A percentile compares a stretch with the other conserved stretches of the same genome.
Conservation (phyloP, 371 early-diverging fungal genomes). For the Phascolomyces articulosus region DNA sequence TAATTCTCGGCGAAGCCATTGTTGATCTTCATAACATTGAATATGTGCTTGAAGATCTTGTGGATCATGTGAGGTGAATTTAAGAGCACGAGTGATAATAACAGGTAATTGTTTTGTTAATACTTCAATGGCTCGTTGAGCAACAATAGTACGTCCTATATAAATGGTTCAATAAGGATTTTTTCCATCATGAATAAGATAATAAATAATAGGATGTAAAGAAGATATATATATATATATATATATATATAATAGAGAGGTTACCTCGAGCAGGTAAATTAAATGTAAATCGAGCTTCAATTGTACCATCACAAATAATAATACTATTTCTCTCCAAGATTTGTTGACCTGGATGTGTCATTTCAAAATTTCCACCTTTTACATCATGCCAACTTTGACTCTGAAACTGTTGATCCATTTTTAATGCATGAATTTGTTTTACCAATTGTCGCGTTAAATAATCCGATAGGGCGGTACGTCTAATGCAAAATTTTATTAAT, state of each 20-base stretch:
- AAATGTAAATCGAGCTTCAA: conserved; percentile 9
- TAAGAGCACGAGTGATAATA: neutral
- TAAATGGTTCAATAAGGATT: neutral
- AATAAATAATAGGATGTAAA: too few relatives aligned
- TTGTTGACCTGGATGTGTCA: conserved; percentile 1
- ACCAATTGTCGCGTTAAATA: conserved; percentile 4
- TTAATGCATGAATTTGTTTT: neutral
- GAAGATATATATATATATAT: too few relatives aligned
- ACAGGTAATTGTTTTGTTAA: neutral
- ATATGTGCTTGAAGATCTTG: neutral
- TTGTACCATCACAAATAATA: conserved; percentile 1
- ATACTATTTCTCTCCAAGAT: conserved; percentile 6
- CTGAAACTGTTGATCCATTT: neutral
- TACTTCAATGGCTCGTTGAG: neutral
- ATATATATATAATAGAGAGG: too few relatives aligned
- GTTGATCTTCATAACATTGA: conserved; percentile 9
- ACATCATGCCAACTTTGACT: conserved; percentile 7
- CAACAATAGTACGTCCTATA: conserved; percentile 14
- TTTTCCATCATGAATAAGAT: too few relatives aligned
- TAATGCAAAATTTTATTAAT: neutral
- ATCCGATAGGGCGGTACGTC: conserved; percentile 8
- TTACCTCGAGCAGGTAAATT: conserved; percentile 11
- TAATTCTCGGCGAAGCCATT: conserved; percentile 9
- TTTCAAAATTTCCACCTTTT: conserved; percentile 8
- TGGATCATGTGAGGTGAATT: neutral